These are phyloP conservation scores for Aspergillus niger DNA, from an alignment of 2,329 filamentous ascomycete species.

Conservation along the genomic window DNA sequence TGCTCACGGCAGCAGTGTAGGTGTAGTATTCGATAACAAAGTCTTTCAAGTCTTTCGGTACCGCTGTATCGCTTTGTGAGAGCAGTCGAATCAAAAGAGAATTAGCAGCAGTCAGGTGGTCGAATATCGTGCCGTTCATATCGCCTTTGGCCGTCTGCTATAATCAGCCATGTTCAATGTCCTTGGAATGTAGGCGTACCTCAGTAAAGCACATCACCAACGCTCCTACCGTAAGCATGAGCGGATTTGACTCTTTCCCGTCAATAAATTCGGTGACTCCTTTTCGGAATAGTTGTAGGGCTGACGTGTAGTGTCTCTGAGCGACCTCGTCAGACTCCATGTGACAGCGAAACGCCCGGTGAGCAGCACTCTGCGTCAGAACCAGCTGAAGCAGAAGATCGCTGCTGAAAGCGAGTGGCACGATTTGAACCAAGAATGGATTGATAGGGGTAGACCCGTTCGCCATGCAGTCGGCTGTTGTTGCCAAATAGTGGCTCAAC, in stretches of 20 bases:
- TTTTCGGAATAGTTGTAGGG: slow-evolving; percentile 31
- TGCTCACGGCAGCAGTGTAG: slow-evolving; percentile 51
- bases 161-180: slow-evolving; percentile 6
- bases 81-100: slow-evolving; percentile 45
- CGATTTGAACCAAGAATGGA: slow-evolving; percentile 50
- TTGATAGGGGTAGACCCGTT: slow-evolving; percentile 52
- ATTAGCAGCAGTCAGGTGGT: slow-evolving; percentile 50
- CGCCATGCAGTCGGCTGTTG: slow-evolving; percentile 51
- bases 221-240: slow-evolving; percentile 49
- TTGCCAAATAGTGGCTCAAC: slow-evolving; percentile 49
- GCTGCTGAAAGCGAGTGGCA: slow-evolving; percentile 51
- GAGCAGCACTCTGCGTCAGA: slow-evolving; percentile 45
- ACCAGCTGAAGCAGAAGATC: slow-evolving; percentile 51
- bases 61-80: slow-evolving; percentile 32
- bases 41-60: slow-evolving; percentile 44
- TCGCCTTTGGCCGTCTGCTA: slow-evolving; percentile 47
- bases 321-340: slow-evolving; percentile 34
- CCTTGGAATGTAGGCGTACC: slow-evolving; percentile 32
- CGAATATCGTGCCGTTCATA: slow-evolving; percentile 49
- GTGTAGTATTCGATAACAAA: slow-evolving; percentile 55
- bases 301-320: slow-evolving; percentile 34
- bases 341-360: slow-evolving; percentile 32
- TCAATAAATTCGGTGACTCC: slow-evolving; percentile 35
- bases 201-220: slow-evolving; percentile 53
- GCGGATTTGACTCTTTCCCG: slow-evolving; percentile 33